phyloP scores from a whole-genome alignment of 1,139 yeast species.

The Scheffersomyces stambukii region DNA sequence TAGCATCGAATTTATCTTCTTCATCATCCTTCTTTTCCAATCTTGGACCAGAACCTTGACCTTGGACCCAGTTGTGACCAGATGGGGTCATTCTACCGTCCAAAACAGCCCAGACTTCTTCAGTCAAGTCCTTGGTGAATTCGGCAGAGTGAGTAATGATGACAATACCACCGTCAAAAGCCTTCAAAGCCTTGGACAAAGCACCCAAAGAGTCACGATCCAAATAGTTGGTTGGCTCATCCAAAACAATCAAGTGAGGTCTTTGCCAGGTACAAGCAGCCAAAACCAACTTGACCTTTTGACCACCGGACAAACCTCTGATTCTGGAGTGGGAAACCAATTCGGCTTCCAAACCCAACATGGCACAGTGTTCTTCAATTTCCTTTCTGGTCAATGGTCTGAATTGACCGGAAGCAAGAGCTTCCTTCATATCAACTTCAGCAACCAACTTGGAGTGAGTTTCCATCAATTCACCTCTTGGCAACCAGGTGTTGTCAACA shows the following conservation, averaged over 20 bases:
- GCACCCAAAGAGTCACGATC: slow-evolving; percentile 99
- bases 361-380: slow-evolving; percentile 96
- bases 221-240: slow-evolving; percentile 98
- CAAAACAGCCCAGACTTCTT: slow-evolving; percentile 99
- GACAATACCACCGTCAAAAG: slow-evolving; percentile 99
- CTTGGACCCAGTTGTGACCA: slow-evolving; percentile 99
- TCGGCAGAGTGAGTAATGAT: slow-evolving; percentile 99
- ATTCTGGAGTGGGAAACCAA: slow-evolving; percentile 99
- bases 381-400: slow-evolving; percentile 99
- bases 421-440: slow-evolving; percentile 99
- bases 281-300: slow-evolving; percentile 97
- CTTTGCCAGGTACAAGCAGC: slow-evolving; percentile 99
- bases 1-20: slow-evolving; percentile 98
- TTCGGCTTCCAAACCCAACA: slow-evolving; percentile 98
- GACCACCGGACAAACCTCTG: slow-evolving; percentile 99
- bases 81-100: slow-evolving; percentile 99
- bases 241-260: slow-evolving; percentile 98
- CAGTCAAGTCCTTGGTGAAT: slow-evolving; percentile 97
- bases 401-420: slow-evolving; percentile 99
- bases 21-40: slow-evolving; percentile 91
- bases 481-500: slow-evolving; percentile 99
- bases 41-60: slow-evolving; percentile 99
- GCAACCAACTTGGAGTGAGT: slow-evolving; percentile 99
- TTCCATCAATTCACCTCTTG: slow-evolving; percentile 99
- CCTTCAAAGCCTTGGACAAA: slow-evolving; percentile 96